Evolutionary conservation across 2,329 filamentous ascomycete species (phyloP), one percentile per base, ranked within the genome.

Genomic region (Penicillium sp.): DNA sequence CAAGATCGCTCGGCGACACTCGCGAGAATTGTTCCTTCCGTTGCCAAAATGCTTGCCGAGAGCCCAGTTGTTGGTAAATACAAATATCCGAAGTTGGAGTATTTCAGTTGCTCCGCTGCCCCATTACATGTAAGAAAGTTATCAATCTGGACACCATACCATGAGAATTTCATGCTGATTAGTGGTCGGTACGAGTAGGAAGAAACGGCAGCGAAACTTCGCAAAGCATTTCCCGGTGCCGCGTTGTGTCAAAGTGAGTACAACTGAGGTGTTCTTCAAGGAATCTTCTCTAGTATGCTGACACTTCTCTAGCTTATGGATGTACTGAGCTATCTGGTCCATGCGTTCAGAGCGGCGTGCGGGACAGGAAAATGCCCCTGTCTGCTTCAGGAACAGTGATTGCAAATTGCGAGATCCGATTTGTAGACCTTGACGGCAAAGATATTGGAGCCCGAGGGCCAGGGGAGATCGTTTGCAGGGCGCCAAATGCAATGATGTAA

Each of bases 61-160:
- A 51, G 30, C 33, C 37, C 58, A 5, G 33, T 64, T 33, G 58
- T 59, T 7, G 40, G 38, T n/a, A 57, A 45, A 24, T 66, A 64
- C 35, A 24, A 60, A 35, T 66, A 66, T 35, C 61, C 59, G 1
- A 19, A 44, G 38, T 33, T 66, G 33, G 64, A 66, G 28, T 66
- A 66, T 42, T 66, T 66, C 30, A 59, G 47, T 13, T 66, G 64
- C 24, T 66, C 64, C 15, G 64, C 64, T 35, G 64, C 64, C 15
- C 64, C 64, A 22, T 62, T 66, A 30, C 40, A 64, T 51, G 61
- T 66, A 28, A 24, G 42, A 3, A 24, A 13, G 15, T 13, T 44
- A 3, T 5, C 22, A 10, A n/a, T 44, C 28, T 28, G 6, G 28
- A 28, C 28, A 28, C 5, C 7, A 7, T 28, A 1, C 6, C 28